Conservation (phyloP, 805 yeast species). For the Henningerozyma blattae region DNA sequence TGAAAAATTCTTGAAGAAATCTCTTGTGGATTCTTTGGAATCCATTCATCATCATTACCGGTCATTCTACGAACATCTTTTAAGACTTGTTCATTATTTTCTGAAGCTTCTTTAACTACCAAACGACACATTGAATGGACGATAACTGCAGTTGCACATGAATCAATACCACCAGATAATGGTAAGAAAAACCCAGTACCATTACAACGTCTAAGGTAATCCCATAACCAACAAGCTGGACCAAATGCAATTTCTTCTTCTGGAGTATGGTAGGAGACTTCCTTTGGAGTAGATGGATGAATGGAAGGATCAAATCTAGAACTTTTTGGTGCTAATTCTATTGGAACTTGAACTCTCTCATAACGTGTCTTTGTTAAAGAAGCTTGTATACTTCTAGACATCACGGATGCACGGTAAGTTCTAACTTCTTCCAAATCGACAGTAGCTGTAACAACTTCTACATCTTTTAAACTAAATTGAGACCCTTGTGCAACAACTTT, state of each 20-base stretch:
- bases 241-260: slow-evolving; percentile 97
- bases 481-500: slow-evolving; percentile 83
- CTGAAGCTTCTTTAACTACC: slow-evolving; percentile 54
- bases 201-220: slow-evolving; percentile 80
- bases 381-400: slow-evolving; percentile 69
- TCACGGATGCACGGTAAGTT: slow-evolving; percentile 54
- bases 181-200: slow-evolving; percentile 92
- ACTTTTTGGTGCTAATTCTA: slow-evolving; percentile 52
- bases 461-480: slow-evolving; percentile 83
- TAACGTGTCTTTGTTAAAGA: slow-evolving; percentile 24
- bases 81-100: slow-evolving; percentile 68
- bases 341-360: slow-evolving; percentile 47
- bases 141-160: slow-evolving; percentile 93
- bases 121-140: slow-evolving; percentile 89
- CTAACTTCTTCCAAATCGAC: slow-evolving; percentile 88
- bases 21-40: slow-evolving; percentile 65
- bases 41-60: slow-evolving; percentile 43
- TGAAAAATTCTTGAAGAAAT: slow-evolving; percentile 69
- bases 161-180: slow-evolving; percentile 93
- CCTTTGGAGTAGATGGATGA: slow-evolving; percentile 41
- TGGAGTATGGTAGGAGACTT: slow-evolving; percentile 59
- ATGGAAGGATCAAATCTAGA: slow-evolving; percentile 49
- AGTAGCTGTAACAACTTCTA: slow-evolving; percentile 92
- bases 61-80: slow-evolving; percentile 62
- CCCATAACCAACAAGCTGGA: slow-evolving; percentile 99